These are phyloP conservation scores for Pichia sp. DNA, from an alignment of 1,139 yeast genomes.

Conservation along the genomic window DNA sequence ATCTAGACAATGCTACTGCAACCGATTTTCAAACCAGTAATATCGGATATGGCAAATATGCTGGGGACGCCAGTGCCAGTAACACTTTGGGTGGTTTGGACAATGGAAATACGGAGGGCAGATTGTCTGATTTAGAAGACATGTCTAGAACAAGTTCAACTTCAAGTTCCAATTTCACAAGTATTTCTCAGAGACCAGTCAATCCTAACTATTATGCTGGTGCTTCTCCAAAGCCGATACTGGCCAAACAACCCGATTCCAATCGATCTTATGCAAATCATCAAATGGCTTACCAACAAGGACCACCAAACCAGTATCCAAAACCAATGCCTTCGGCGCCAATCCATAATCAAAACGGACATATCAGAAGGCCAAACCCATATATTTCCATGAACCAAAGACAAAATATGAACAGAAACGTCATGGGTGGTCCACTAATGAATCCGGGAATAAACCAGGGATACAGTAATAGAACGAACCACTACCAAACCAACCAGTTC, in stretches of 20 bases:
- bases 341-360: slow-evolving; percentile 1
- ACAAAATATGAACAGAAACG: neutral
- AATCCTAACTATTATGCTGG: slow-evolving; percentile 46
- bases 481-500: too few species aligned
- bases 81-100: slow-evolving; percentile 1
- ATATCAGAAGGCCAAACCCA: slow-evolving; percentile 13
- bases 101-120: slow-evolving; percentile 1
- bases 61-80: too few species aligned
- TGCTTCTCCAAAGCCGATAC: slow-evolving; percentile 8
- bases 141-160: slow-evolving; percentile 1
- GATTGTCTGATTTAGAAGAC: slow-evolving; percentile 1
- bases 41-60: neutral
- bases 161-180: slow-evolving; percentile 55
- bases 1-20: slow-evolving; percentile 9
- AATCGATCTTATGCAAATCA: slow-evolving; percentile 1
- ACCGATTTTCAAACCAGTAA: neutral
- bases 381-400: slow-evolving; percentile 9
- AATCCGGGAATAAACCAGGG: neutral
- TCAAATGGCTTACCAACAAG: slow-evolving; percentile 6
- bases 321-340: slow-evolving; percentile 7
- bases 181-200: slow-evolving; percentile 72
- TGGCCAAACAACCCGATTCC: slow-evolving; percentile 7
- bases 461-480: neutral
- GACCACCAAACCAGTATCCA: slow-evolving; percentile 6
- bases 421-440: neutral